phyloP scores from a whole-genome alignment of 768 basidiomycete genomes.

The Kwoniella dejecticola region DNA sequence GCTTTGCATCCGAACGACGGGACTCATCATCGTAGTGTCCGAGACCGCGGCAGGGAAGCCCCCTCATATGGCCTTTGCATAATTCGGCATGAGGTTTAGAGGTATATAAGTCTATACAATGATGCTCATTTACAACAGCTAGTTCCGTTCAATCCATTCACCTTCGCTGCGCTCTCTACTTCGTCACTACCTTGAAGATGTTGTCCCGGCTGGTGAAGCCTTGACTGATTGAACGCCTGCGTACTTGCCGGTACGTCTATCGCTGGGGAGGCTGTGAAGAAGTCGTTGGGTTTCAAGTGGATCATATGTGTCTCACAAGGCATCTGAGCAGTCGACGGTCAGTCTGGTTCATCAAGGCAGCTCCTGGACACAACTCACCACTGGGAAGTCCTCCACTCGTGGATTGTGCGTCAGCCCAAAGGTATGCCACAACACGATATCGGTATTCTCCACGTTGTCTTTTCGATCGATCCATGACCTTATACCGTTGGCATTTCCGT shows the following conservation, averaged over 20 bases:
- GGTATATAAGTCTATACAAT: no score
- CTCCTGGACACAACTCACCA: no score
- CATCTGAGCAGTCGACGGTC: constrained; percentile 7
- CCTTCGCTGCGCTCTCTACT: constrained; percentile 3
- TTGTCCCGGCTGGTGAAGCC: not conserved
- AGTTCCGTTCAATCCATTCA: not conserved
- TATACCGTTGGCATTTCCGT: constrained; percentile 41
- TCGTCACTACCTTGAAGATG: constrained; percentile 6
- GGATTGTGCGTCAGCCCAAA: constrained; percentile 50
- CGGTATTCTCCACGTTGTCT: constrained; percentile 27
- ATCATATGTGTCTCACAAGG: constrained; percentile 20
- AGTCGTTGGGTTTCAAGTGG: constrained; percentile 29
- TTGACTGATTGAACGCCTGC: constrained; percentile 37
- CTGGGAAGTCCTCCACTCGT: constrained; percentile 49
- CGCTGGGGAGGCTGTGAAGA: constrained; percentile 39
- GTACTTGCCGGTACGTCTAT: constrained; percentile 42
- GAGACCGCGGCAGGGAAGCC: no score
- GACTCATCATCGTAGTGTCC: no score
- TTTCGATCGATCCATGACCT: constrained; percentile 6
- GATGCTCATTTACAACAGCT: constrained; percentile 2
- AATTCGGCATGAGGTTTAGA: no score
- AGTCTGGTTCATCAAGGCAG: no score
- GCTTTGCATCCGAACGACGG: no score
- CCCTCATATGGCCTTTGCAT: no score
- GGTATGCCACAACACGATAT: constrained; percentile 49